Conservation (phyloP, 1,284 basidiomycete genomes). For the Phylloboletellus chloephorus region DNA sequence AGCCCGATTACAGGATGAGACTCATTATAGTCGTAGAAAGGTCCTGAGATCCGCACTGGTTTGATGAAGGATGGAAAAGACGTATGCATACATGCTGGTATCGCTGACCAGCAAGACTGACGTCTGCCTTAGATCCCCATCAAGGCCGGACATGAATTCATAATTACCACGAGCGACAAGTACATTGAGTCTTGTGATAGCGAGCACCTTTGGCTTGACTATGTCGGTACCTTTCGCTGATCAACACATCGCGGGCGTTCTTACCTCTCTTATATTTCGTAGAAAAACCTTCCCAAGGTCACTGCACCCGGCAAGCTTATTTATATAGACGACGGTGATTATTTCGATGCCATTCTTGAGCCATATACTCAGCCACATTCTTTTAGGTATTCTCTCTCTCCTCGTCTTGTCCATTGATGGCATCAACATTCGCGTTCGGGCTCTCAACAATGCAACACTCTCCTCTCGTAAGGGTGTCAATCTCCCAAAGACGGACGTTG, state of each 20-base stretch:
- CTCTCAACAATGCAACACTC: slow-evolving; percentile 90
- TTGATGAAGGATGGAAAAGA: slow-evolving; percentile 85
- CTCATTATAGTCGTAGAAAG: slow-evolving; percentile 64
- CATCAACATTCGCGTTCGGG: slow-evolving; percentile 76
- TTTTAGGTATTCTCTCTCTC: slow-evolving; percentile 82
- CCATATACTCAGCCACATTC: slow-evolving; percentile 7
- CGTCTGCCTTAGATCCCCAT: slow-evolving; percentile 62
- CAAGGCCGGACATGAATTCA: slow-evolving; percentile 91
- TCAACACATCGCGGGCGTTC: slow-evolving; percentile 11
- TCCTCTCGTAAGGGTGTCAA: slow-evolving; percentile 99
- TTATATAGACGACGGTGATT: slow-evolving; percentile 90
- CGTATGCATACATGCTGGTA: slow-evolving; percentile 33
- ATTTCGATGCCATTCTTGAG: not conserved
- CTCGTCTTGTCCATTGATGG: slow-evolving; percentile 87
- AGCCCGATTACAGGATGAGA: slow-evolving; percentile 11
- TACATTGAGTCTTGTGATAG: slow-evolving; percentile 79
- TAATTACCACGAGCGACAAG: slow-evolving; percentile 79
- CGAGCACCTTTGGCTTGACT: slow-evolving; percentile 87
- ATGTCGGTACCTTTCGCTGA: slow-evolving; percentile 48
- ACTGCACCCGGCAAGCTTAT: slow-evolving; percentile 94
- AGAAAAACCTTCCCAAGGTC: slow-evolving; percentile 92
- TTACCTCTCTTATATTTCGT: slow-evolving; percentile 10
- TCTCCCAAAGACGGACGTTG: slow-evolving; percentile 96
- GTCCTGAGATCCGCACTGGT: slow-evolving; percentile 98
- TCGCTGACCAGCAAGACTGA: slow-evolving; percentile 11